These are phyloP conservation scores for Knufia petricola DNA, from an alignment of 2,329 filamentous ascomycete genomes.

Conservation along the genomic window DNA sequence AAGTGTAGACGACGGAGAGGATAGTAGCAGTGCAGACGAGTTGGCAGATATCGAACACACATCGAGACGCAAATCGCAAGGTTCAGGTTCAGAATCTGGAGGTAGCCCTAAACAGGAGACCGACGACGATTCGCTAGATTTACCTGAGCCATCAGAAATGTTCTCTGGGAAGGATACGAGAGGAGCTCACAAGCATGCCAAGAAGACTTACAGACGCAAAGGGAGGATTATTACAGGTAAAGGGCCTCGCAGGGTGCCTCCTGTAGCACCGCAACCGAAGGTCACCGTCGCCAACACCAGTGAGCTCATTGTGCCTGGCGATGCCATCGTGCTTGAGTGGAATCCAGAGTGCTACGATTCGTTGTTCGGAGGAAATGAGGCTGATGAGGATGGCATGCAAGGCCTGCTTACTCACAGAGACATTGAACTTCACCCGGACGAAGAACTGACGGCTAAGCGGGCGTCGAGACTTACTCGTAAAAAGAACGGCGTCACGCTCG, in stretches of 20 bases:
- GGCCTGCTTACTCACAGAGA: slow-evolving; percentile 47
- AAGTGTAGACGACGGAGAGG: slow-evolving; percentile 20
- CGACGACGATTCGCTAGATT: slow-evolving; percentile 26
- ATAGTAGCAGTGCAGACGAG: slow-evolving; percentile 28
- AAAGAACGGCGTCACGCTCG: slow-evolving; percentile 69
- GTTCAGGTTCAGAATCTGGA: slow-evolving; percentile 16
- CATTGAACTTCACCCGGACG: slow-evolving; percentile 46
- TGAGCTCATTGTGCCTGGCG: slow-evolving; percentile 62
- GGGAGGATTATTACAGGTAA: slow-evolving; percentile 23
- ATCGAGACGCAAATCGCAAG: slow-evolving; percentile 11
- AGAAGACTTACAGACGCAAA: slow-evolving; percentile 31
- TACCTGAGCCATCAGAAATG: slow-evolving; percentile 18
- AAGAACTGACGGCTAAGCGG: slow-evolving; percentile 55
- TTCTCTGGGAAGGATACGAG: slow-evolving; percentile 12
- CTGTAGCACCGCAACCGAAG: slow-evolving; percentile 15
- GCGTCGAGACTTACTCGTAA: slow-evolving; percentile 54
- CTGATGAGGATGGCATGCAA: slow-evolving; percentile 42
- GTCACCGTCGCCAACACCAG: slow-evolving; percentile 37
- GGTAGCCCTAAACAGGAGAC: slow-evolving; percentile 14
- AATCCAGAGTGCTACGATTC: slow-evolving; percentile 56
- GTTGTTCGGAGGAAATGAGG: slow-evolving; percentile 49
- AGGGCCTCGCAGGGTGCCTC: slow-evolving; percentile 13
- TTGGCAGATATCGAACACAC: slow-evolving; percentile 21
- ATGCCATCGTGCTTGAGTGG: slow-evolving; percentile 86
- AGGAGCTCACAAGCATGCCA: slow-evolving; percentile 18